phyloP scores from a whole-genome alignment of 2,329 filamentous ascomycete species.

The Curvularia sp. region DNA sequence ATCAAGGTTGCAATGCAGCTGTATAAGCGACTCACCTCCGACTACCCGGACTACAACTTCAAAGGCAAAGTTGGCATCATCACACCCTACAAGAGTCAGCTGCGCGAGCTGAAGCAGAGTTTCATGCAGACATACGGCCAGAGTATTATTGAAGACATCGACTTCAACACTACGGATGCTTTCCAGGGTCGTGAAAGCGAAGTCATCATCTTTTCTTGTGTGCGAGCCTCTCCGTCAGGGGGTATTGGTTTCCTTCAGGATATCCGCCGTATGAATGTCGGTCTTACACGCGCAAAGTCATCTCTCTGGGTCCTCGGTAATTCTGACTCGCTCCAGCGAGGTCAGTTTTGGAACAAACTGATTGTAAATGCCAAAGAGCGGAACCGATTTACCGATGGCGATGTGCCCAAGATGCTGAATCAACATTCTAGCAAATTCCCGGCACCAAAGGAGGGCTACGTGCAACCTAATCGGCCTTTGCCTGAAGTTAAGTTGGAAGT shows the following conservation, averaged over 20 bases:
- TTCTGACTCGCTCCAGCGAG: conserved; percentile 82
- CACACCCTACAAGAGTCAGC: conserved; percentile 95
- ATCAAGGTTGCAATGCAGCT: conserved; percentile 85
- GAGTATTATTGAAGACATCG: conserved; percentile 76
- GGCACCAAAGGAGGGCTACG: conserved; percentile 38
- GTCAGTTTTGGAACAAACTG: conserved; percentile 88
- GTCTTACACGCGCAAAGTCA: conserved; percentile 93
- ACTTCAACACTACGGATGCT: conserved; percentile 98
- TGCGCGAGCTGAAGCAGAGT: conserved; percentile 77
- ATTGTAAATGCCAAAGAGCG: conserved; percentile 81
- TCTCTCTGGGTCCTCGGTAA: conserved; percentile 97
- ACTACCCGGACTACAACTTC: conserved; percentile 73
- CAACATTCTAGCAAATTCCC: conserved; percentile 58
- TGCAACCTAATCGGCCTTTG: conserved; percentile 29
- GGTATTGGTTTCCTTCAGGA: conserved; percentile 98
- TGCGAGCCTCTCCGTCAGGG: conserved; percentile 88
- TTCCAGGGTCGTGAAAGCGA: conserved; percentile 97
- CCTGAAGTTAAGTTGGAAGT: conserved; percentile 29
- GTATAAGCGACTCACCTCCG: conserved; percentile 78
- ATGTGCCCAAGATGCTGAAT: conserved; percentile 63
- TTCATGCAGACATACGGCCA: conserved; percentile 79
- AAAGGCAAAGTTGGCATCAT: conserved; percentile 92
- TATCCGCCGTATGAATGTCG: conserved; percentile 99
- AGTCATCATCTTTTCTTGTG: conserved; percentile 98
- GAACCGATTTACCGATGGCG: conserved; percentile 76